These are phyloP conservation scores for Fusarium sacchari DNA, from an alignment of 2,329 filamentous ascomycete species.

Conservation along the genomic window DNA sequence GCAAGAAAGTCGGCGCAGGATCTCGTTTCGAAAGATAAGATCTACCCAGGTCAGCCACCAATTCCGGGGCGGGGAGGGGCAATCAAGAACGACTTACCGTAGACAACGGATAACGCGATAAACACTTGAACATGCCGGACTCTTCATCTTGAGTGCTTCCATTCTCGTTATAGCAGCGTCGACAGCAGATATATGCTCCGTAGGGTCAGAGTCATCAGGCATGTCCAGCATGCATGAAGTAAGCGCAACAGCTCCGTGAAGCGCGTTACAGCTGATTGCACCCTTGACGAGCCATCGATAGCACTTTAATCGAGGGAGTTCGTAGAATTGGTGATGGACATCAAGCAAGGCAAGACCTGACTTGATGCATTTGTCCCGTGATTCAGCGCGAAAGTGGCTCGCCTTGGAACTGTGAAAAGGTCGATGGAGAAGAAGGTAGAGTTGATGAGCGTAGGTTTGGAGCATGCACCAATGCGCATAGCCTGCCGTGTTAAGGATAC, in stretches of 20 bases:
- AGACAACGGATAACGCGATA: constrained; percentile 9
- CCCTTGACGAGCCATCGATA: constrained; percentile 21
- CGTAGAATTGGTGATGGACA: constrained; percentile 16
- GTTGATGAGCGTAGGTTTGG: constrained; percentile 9
- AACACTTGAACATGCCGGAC: constrained; percentile 6
- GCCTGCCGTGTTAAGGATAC: neutral
- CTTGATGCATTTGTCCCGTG: constrained; percentile 7
- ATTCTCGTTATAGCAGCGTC: constrained; percentile 1
- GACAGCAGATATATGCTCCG: neutral
- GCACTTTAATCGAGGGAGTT: neutral
- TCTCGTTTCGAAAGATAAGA: constrained; percentile 11
- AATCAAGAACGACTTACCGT: neutral
- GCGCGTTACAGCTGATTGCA: neutral
- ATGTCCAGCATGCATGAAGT: constrained; percentile 15
- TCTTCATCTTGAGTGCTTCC: constrained; percentile 9
- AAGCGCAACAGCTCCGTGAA: neutral
- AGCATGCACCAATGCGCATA: constrained; percentile 16
- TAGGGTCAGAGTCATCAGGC: neutral
- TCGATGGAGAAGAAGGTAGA: constrained; percentile 7
- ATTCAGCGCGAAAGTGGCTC: neutral
- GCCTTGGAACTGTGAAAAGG: constrained; percentile 4
- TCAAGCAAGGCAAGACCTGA: neutral
- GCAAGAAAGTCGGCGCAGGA: neutral
- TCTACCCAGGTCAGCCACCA: neutral
- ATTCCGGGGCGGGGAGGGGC: accelerated